These are phyloP conservation scores for Vitis hybrid DNA, from an alignment of 177 flowering plant genomes.

Conservation along the genomic window DNA sequence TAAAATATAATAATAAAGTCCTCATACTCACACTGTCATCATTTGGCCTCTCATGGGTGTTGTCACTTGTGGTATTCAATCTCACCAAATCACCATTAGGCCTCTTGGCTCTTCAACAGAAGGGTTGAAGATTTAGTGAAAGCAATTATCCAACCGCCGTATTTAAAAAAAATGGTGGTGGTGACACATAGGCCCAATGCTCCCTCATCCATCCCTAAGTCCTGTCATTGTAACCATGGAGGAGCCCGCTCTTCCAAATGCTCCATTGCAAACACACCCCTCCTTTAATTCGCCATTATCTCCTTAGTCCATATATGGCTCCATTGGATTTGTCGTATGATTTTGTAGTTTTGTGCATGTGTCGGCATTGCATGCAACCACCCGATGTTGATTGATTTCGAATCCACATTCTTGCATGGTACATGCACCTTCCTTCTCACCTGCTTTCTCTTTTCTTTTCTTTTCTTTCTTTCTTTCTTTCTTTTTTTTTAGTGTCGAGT, in stretches of 20 bases:
- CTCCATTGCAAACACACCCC: neutral
- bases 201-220: neutral
- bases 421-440: no score
- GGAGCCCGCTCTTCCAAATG: neutral
- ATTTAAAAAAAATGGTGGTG: neutral
- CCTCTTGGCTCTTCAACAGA: neutral
- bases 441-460: no score
- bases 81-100: neutral
- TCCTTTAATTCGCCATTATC: neutral
- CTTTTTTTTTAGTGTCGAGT: no score
- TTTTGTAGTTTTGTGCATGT: no score
- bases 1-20: no score
- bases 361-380: neutral
- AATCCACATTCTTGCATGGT: neutral
- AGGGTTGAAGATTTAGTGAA: no score
- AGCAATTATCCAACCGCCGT: neutral
- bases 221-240: constrained; percentile 2
- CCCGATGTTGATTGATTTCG: neutral
- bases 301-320: neutral
- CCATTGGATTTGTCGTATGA: neutral
- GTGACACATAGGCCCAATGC: constrained; percentile 13
- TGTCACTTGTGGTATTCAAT: no score
- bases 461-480: no score
- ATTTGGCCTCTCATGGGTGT: no score
- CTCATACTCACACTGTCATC: no score